These are phyloP conservation scores for Wallacemonas sp. DNA, from an alignment of 208 protist genomes.

Conservation along the genomic window DNA sequence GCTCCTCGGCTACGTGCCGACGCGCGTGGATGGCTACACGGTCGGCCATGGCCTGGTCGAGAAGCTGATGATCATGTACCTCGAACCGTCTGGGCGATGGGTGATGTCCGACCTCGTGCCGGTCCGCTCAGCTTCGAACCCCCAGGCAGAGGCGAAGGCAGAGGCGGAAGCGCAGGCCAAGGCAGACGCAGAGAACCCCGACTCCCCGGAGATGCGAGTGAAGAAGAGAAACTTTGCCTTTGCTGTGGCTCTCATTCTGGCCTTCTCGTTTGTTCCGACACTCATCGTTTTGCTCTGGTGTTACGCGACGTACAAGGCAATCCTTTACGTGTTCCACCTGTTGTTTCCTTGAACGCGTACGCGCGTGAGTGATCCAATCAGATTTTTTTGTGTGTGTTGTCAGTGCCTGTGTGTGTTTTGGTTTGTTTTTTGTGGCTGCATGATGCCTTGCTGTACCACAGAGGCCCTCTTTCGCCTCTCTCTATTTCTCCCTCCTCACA, in stretches of 20 bases:
- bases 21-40: conserved; percentile 4
- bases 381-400: neutral
- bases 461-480: too few species aligned
- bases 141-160: neutral
- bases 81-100: conserved; percentile 61
- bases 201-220: neutral
- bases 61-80: conserved; percentile 78
- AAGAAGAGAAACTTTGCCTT: neutral
- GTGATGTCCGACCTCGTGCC: conserved; percentile 58
- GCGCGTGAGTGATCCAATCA: neutral
- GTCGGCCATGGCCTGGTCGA: conserved; percentile 2
- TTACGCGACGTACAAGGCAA: neutral
- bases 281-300: neutral
- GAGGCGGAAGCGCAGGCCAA: neutral
- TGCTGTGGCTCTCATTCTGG: too few species aligned
- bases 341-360: neutral
- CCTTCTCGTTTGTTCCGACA: neutral
- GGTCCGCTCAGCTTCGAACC: neutral
- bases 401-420: too few species aligned
- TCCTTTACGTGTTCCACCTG: neutral
- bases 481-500: neutral
- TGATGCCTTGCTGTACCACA: too few species aligned
- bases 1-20: neutral
- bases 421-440: neutral
- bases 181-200: neutral